Evolutionary conservation across 2,329 filamentous ascomycete species (phyloP), one percentile per base, ranked within the genome.

Genomic region (Fusarium setosum): DNA sequence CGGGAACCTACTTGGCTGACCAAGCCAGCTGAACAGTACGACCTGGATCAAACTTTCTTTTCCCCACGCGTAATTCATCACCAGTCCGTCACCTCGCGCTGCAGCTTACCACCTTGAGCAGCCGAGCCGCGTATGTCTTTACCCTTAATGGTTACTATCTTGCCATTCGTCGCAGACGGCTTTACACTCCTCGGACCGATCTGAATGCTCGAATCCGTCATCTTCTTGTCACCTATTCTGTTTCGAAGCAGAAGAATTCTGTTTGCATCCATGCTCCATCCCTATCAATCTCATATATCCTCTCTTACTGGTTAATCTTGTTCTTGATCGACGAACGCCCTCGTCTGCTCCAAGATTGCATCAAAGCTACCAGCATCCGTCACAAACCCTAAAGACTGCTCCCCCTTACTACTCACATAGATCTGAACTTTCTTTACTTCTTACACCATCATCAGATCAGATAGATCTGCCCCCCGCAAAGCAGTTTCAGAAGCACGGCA

Each of bases 31-130:
- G 21, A 12, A 35, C 38, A 53, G 42, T 34, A 42, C 49, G 21
- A 53, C 51, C 40, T 41, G 26, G 29, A 42, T 44, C 34, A 34
- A 64, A 67, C 56, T 63, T 38, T 66, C 54, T 47, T 63, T 54
- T 51, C 21, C 44, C 29, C 24, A 26, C 24, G 26, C 26, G 18
- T 40, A 49, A 56, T 53, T 57, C 55, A 58, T 67, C 63, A 67
- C 21, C 38, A 48, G 38, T 29, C 44, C 64, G 63, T 67, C 64
- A 67, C 56, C 40, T 31, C 50, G 45, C 64, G 32, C 50, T 31
- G 24, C 15, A 17, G 35, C 23, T 54, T 42, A 24, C 20, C 26
- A 49, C 34, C 26, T 41, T 21, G 45, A 44, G 50, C 31, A 44
- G 20, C 29, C 13, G 23, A 26, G 47, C 47, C 23, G 47, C 17